Base-by-base conservation (phyloP, 139 green algal genomes). In the Chlorella sp. region DNA sequence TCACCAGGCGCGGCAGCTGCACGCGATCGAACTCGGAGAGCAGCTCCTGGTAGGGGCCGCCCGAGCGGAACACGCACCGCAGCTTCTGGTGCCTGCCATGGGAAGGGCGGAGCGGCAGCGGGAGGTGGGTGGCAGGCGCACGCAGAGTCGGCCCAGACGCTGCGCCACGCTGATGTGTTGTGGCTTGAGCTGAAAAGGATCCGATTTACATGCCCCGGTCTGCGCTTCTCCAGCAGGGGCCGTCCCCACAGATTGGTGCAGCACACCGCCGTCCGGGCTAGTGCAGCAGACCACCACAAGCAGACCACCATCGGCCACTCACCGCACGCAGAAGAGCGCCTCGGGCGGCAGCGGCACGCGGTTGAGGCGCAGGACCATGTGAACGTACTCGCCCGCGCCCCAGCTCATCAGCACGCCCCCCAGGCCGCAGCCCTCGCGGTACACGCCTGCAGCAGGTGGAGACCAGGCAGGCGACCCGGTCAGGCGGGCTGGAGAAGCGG, bases 381-480 rank as follows among this genome's bases (percentile, higher is more conserved):
- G 96, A 51, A 98, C 91, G 89, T 98, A 98, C 90, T 98, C 95
- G 2, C 87, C 80, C 13, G 87, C 90, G 3, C 85, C 90, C 94
- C 94, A 97, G 34, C 84, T 92, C 91, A 97, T 96, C 76, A 83
- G 82, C 38, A 92, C 86, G 26, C 86, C 87, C 41, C 89, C 75
- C 46, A 94, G 87, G 9, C 90, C 90, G 68, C 90, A 93, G 19
- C 85, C 83, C 32, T 67, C 76, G 24, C 73, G 38, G 88, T 97
- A 98, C 36, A 96, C 82, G 56, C 94, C 51, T 60, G 51, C 51
- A 60, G 46, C n/a, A n/a, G n/a, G n/a, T n/a, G n/a, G n/a, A n/a
- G n/a, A n/a, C n/a, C n/a, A n/a, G n/a, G n/a, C n/a, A n/a, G n/a
- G n/a, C n/a, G n/a, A n/a, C n/a, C n/a, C n/a, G n/a, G n/a, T n/a